Base-by-base conservation (phyloP, 2,329 filamentous ascomycete species). In the Aureobasidium leucospermi region DNA sequence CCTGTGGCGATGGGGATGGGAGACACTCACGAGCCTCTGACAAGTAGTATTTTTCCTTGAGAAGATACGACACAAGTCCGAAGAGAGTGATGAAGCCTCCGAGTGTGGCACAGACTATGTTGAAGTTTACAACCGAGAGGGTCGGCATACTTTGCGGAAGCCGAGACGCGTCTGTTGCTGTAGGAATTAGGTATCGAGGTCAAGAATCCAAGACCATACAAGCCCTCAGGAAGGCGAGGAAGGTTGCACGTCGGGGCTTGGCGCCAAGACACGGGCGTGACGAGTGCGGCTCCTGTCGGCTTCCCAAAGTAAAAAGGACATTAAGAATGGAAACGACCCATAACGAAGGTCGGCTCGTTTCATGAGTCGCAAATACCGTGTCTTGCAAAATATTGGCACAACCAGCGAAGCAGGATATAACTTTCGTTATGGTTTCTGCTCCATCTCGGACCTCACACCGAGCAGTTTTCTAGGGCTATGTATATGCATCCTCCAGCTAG, bases 41-140 rank as follows among this genome's bases (percentile, higher is more conserved):
- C 1, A 96, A 81, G 71, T 96, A 96, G 70, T 89, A 93, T 60
- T 85, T 87, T 75, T 96, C 92, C 70, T 96, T 96, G 69, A 89
- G 81, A 16, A 96, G 81, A 69, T 91, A 96, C 0, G 90, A 96
- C 0, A 96, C 90, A 45, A 96, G 76, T 3, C 90, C 91, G 68
- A 96, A 96, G n/a, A 95, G 66, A 0, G 89, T 90, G 63, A 96
- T 85, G 75, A 95, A 96, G 1, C 89, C 92, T 13, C 92, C 92
- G 11, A 96, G 74, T 7, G 89, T 82, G 57, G 88, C 86, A 69
- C 89, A 85, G 58, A 91, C 83, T 64, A 94, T 88, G 74, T 96
- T 95, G 79, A 96, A 96, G 71, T 91, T 88, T 63, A 81, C 85
- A 36, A 87, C 67, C 6, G 80, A 80, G 45, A 91, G 76, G 45